A percentile compares a stretch with the other conserved stretches of the same genome.
Conservation (phyloP, 2,329 filamentous ascomycete genomes). For the Fusarium sp. region DNA sequence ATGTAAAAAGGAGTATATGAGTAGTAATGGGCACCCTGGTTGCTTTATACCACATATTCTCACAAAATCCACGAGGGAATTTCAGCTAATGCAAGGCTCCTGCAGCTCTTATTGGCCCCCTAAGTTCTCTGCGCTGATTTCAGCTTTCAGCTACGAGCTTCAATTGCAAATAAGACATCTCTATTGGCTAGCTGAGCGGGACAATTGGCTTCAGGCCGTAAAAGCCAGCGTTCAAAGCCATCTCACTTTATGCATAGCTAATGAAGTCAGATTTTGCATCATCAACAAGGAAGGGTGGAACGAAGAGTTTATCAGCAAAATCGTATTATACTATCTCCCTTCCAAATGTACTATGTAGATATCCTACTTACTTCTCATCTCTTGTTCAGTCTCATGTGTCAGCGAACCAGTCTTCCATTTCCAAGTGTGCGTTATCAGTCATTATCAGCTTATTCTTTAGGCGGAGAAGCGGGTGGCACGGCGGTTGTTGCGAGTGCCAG, state of each 20-base stretch:
- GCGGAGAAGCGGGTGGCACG: not conserved
- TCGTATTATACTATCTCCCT: not conserved
- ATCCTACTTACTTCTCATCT: not conserved
- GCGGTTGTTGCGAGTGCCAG: not conserved
- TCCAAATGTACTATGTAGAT: not conserved
- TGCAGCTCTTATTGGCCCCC: not conserved
- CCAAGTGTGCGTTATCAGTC: not conserved
- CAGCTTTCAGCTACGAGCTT: not conserved
- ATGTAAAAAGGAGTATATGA: too few relatives aligned
- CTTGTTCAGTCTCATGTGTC: not conserved
- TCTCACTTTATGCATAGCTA: too few relatives aligned
- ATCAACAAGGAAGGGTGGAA: fast-evolving
- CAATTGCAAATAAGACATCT: too few relatives aligned
- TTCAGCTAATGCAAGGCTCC: not conserved
- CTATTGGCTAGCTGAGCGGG: not conserved
- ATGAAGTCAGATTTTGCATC: too few relatives aligned
- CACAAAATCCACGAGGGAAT: fast-evolving
- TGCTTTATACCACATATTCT: not conserved
- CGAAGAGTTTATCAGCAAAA: not conserved
- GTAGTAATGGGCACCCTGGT: not conserved
- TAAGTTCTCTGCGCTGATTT: fast-evolving
- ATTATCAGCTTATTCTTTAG: not conserved
- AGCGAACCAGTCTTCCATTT: fast-evolving
- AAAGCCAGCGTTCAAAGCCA: fast-evolving
- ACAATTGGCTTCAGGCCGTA: not conserved